Conservation (phyloP, 1,139 yeast genomes). For the Debaryomyces psychrophilus region DNA sequence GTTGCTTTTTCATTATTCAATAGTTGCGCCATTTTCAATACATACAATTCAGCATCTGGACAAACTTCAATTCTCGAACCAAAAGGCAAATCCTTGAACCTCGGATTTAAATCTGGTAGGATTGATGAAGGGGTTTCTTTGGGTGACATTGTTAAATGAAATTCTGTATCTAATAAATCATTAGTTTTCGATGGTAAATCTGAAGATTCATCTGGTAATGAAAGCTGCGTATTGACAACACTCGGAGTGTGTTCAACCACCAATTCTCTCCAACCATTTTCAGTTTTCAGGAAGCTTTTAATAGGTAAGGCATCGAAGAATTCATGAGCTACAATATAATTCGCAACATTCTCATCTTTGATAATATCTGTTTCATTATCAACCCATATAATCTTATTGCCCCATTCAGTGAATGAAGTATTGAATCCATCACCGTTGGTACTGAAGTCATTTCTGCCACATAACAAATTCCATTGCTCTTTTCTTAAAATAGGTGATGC, state of each 20-base stretch:
- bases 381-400: conserved; percentile 64
- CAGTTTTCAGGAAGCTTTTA: conserved; percentile 64
- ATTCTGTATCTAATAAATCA: conserved; percentile 41
- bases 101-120: conserved; percentile 53
- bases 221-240: conserved; percentile 43
- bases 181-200: conserved; percentile 11
- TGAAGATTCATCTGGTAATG: conserved; percentile 24
- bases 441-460: conserved; percentile 32
- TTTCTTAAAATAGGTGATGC: conserved; percentile 68
- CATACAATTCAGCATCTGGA: conserved; percentile 67
- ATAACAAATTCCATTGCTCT: conserved; percentile 57
- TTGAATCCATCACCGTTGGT: conserved; percentile 37
- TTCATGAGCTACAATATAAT: conserved; percentile 79
- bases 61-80: conserved; percentile 73
- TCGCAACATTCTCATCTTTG: conserved; percentile 44
- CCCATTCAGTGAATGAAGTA: conserved; percentile 53
- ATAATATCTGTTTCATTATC: conserved; percentile 64
- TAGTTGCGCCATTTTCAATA: conserved; percentile 49
- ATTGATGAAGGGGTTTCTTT: conserved; percentile 66
- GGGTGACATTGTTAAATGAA: conserved; percentile 63
- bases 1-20: conserved; percentile 32
- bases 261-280: conserved; percentile 76
- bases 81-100: conserved; percentile 58
- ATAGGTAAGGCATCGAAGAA: conserved; percentile 88
- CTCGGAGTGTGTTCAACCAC: conserved; percentile 59